A percentile compares a stretch with the other conserved stretches of the same genome.
phyloP scores from a whole-genome alignment of 2,329 filamentous ascomycete genomes.

The Trematosphaeria pertusa region DNA sequence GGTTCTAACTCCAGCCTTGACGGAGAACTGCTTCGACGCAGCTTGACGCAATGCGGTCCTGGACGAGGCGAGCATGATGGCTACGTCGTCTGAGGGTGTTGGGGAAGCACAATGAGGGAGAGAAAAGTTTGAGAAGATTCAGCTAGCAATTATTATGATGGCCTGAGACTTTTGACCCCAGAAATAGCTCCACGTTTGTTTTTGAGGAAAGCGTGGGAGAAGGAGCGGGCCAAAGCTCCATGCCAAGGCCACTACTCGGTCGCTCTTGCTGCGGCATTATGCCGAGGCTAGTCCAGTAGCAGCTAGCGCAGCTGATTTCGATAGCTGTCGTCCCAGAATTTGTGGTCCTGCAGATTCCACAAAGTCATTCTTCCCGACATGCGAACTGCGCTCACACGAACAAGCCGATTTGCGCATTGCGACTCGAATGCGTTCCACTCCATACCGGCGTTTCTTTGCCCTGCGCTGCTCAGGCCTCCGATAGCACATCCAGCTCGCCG shows the following conservation, averaged over 20 bases:
- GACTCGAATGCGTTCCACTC: conserved; percentile 25
- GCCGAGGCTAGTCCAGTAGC: neutral
- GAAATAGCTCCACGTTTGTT: conserved; percentile 25
- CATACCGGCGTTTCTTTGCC: conserved; percentile 44
- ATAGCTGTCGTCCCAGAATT: conserved; percentile 13
- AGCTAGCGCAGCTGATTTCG: conserved; percentile 4
- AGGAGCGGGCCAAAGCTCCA: neutral
- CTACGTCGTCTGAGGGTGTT: conserved; percentile 15
- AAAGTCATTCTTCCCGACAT: conserved; percentile 27
- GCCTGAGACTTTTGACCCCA: conserved; percentile 38
- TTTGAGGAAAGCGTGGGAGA: conserved; percentile 14
- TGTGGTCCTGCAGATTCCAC: neutral
- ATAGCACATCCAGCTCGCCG: conserved; percentile 15
- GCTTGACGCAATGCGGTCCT: conserved; percentile 48
- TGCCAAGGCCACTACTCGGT: neutral
- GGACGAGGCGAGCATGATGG: conserved; percentile 46
- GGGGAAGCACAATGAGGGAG: conserved; percentile 15
- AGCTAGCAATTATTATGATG: conserved; percentile 17
- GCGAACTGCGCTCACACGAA: conserved; percentile 40
- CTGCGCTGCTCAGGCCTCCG: conserved; percentile 35
- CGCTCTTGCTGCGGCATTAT: neutral
- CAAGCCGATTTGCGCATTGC: conserved; percentile 33
- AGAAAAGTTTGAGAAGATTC: conserved; percentile 17
- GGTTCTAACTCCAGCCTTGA: conserved; percentile 59
- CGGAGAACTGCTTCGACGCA: conserved; percentile 41